Evolutionary conservation across 108 stramenopile genomes (phyloP), one percentile per base, ranked within the genome.

Genomic region (Skeletonema potamos): DNA sequence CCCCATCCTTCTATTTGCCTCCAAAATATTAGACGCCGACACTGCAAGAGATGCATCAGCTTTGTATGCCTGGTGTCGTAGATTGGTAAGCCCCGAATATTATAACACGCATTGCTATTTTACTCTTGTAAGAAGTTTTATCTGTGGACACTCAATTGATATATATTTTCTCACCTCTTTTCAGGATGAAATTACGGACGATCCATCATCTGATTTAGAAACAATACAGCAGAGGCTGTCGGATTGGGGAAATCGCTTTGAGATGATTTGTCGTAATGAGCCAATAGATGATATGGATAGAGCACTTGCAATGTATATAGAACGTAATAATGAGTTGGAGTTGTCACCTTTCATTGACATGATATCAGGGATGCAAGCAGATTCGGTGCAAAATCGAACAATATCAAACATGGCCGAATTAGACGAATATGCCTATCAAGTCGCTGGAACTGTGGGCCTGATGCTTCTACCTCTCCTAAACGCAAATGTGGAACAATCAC

Each of bases 341-440:
- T 17, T 46, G 12, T 22, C 26, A 27, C 73, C 73, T 1, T 74
- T 74, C 54, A 37, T 43, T n/a, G 73, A 74, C 27, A 74, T 74
- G 73, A 69, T 74, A 28, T 11, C 30, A 3, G 73, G 73, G 10
- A 74, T 74, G 73, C 48, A 62, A 69, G 17, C 55, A 8, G 73
- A 74, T 61, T 17, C 68, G 18, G 73, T 74, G 4, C 1, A 60
- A 26, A 24, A 24, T 22, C 66, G 73, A 39, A 60, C 54, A 3
- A 69, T 74, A 20, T 18, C 29, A 27, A 69, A 26, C 24, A 68
- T 74, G 73, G 73, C 27, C 2, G 73, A 68, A 37, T 61, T 74
- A n/a, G 73, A 74, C 20, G 27, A 62, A 4, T 74, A 74, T 34
- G 73, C 59, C 34, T 74, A 74, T 69, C 73, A 69, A 69, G 73